These are phyloP conservation scores for Cyanodermella asteris DNA, from an alignment of 2,329 filamentous ascomycete genomes.

Conservation along the genomic window DNA sequence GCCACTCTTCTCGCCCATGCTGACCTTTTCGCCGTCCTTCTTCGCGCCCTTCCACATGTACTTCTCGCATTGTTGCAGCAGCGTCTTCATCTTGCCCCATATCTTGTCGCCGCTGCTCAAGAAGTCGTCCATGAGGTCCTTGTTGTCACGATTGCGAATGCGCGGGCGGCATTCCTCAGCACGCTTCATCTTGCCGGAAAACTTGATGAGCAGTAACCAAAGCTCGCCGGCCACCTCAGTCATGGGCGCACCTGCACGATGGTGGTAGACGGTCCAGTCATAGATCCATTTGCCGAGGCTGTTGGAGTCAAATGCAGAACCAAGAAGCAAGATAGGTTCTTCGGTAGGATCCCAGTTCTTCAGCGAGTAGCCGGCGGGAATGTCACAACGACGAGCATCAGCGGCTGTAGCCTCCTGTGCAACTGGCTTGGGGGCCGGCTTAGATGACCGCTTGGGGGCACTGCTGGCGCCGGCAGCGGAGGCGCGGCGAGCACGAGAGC, in stretches of 20 bases:
- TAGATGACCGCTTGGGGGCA: slow-evolving; percentile 13
- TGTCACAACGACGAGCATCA: slow-evolving; percentile 40
- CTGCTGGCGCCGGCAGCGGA: slow-evolving; percentile 26
- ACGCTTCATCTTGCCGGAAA: slow-evolving; percentile 82
- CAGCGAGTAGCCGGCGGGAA: slow-evolving; percentile 74
- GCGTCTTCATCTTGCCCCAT: slow-evolving; percentile 60
- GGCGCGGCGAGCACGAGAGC: slow-evolving; percentile 29
- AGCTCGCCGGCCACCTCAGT: slow-evolving; percentile 83
- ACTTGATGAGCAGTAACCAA: slow-evolving; percentile 84
- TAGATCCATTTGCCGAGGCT: slow-evolving; percentile 98
- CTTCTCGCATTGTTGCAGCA: slow-evolving; percentile 78
- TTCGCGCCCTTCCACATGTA: slow-evolving; percentile 87
- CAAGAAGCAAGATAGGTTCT: slow-evolving; percentile 79
- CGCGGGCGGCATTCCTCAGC: slow-evolving; percentile 55
- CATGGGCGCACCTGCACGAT: slow-evolving; percentile 62
- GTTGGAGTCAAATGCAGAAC: slow-evolving; percentile 93
- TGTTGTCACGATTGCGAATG: slow-evolving; percentile 51
- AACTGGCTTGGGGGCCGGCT: slow-evolving; percentile 17
- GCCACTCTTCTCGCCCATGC: slow-evolving; percentile 78
- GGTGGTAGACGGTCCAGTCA: slow-evolving; percentile 91
- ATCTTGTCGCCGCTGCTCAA: slow-evolving; percentile 72
- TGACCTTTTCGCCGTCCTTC: slow-evolving; percentile 41
- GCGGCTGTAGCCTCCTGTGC: slow-evolving; percentile 39
- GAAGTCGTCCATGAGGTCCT: slow-evolving; percentile 73
- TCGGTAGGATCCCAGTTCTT: slow-evolving; percentile 98